These are phyloP conservation scores for barley (Hordeum vulgare) DNA, from an alignment of 176 grass and related monocot species.

Conservation along the genomic window DNA sequence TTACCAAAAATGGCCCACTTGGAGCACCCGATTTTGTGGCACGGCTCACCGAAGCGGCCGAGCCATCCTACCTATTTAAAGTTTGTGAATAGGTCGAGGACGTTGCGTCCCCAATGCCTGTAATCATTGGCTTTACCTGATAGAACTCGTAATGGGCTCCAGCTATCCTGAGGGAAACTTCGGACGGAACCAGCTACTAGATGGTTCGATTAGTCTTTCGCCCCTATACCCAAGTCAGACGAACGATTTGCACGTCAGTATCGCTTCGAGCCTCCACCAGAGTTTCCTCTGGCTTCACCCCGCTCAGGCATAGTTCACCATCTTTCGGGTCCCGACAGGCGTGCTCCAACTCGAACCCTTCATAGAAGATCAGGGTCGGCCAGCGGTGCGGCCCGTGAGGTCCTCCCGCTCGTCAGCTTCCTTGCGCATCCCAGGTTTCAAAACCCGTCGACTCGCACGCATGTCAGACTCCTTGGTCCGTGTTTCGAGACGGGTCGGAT, in stretches of 20 bases:
- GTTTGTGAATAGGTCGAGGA: constrained; percentile 75
- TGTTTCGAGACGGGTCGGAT: constrained; percentile 80
- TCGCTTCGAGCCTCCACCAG: constrained; percentile 66
- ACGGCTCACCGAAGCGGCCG: constrained; percentile 10
- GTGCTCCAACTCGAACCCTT: constrained; percentile 59
- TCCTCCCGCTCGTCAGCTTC: background rate
- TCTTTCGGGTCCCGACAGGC: constrained; percentile 58
- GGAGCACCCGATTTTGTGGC: constrained; percentile 40
- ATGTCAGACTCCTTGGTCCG: constrained; percentile 62
- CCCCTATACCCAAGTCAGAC: constrained; percentile 68
- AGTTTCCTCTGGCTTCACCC: constrained; percentile 72
- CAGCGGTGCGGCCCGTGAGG: constrained; percentile 16
- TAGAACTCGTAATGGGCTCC: constrained; percentile 52
- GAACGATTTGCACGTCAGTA: constrained; percentile 67
- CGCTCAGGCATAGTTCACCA: constrained; percentile 66
- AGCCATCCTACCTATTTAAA: constrained; percentile 55
- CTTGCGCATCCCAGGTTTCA: constrained; percentile 5
- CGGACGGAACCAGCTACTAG: constrained; percentile 71
- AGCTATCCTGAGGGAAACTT: constrained; percentile 77
- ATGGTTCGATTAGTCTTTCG: constrained; percentile 74
- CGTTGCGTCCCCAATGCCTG: constrained; percentile 57
- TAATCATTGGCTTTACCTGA: constrained; percentile 67
- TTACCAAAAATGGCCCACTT: constrained; percentile 66
- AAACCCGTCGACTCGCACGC: constrained; percentile 29
- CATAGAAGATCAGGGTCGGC: constrained; percentile 46